Evolutionary conservation across 805 yeast genomes (phyloP).

Genomic region (Monosporozyma solicola): DNA sequence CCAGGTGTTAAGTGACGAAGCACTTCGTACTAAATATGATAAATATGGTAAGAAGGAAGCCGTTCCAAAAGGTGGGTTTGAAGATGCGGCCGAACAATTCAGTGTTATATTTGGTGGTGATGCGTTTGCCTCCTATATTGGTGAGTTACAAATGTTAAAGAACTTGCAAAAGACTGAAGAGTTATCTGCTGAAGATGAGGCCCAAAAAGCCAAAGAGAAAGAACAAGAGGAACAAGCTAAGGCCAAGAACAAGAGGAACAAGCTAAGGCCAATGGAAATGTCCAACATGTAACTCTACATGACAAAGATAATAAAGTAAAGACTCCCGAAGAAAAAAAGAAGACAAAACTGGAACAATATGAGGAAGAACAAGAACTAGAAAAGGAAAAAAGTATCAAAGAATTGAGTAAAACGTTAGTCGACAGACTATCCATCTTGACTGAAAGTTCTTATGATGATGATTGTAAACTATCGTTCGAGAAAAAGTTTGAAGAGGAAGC

Average conservation of each 20-base stretch:
- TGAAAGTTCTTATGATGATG: slow-evolving; percentile 55
- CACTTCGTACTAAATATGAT: slow-evolving; percentile 58
- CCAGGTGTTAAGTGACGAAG: slow-evolving; percentile 63
- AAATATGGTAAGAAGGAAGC: slow-evolving; percentile 68
- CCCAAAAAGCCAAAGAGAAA: slow-evolving; percentile 29
- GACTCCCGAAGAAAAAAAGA: slow-evolving; percentile 23
- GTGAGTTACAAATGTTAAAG: slow-evolving; percentile 71
- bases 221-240: slow-evolving; percentile 29
- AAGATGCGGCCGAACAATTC: slow-evolving; percentile 66
- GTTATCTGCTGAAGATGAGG: slow-evolving; percentile 39
- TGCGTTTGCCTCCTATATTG: slow-evolving; percentile 78
- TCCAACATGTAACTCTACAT: neutral
- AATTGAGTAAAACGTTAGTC: slow-evolving; percentile 48
- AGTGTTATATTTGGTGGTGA: slow-evolving; percentile 80
- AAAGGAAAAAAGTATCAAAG: slow-evolving; percentile 55
- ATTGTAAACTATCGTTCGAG: slow-evolving; percentile 53
- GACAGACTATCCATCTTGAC: slow-evolving; percentile 46
- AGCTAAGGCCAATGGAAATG: neutral
- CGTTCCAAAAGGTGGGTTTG: slow-evolving; percentile 62
- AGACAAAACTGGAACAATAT: slow-evolving; percentile 45
- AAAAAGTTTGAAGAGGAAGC: slow-evolving; percentile 71
- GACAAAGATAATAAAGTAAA: neutral
- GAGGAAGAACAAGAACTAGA: slow-evolving; percentile 71
- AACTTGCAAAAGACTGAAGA: slow-evolving; percentile 62
- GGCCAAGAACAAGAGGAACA: slow-evolving; percentile 4